Conservation (phyloP, 1,139 yeast species). For the Geotrichum cucujoidarum region DNA sequence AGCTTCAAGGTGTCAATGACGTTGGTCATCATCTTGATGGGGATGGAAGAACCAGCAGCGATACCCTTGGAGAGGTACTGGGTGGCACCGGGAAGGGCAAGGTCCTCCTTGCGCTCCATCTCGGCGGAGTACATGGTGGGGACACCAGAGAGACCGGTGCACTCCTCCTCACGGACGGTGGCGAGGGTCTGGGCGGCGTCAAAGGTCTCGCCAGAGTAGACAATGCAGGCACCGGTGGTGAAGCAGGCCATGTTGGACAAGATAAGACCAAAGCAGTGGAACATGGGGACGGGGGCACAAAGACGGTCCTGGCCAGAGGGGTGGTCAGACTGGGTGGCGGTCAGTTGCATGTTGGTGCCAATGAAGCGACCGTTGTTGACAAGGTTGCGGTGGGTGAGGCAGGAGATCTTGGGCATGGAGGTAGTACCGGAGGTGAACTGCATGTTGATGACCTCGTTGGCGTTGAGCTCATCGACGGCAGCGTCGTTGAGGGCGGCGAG, state of each 20-base stretch:
- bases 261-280: slow-evolving; percentile 37
- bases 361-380: slow-evolving; percentile 34
- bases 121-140: slow-evolving; percentile 37
- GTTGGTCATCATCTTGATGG: slow-evolving; percentile 32
- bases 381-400: slow-evolving; percentile 31
- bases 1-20: slow-evolving; percentile 27
- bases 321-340: slow-evolving; percentile 26
- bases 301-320: slow-evolving; percentile 33
- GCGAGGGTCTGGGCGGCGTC: slow-evolving; percentile 29
- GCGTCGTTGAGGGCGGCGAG: slow-evolving; percentile 17
- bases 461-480: slow-evolving; percentile 17
- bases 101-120: slow-evolving; percentile 29
- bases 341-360: slow-evolving; percentile 32
- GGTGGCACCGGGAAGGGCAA: slow-evolving; percentile 25
- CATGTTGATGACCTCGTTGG: slow-evolving; percentile 32
- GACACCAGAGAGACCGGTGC: slow-evolving; percentile 35
- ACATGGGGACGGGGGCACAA: slow-evolving; percentile 37
- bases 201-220: slow-evolving; percentile 34
- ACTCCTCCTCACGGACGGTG: slow-evolving; percentile 29
- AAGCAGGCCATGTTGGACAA: slow-evolving; percentile 33
- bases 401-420: slow-evolving; percentile 32
- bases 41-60: slow-evolving; percentile 36
- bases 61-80: slow-evolving; percentile 32
- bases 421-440: slow-evolving; percentile 38
- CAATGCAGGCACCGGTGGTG: slow-evolving; percentile 32